phyloP scores from a whole-genome alignment of 306 rosid species.

The Glycine latifolia region DNA sequence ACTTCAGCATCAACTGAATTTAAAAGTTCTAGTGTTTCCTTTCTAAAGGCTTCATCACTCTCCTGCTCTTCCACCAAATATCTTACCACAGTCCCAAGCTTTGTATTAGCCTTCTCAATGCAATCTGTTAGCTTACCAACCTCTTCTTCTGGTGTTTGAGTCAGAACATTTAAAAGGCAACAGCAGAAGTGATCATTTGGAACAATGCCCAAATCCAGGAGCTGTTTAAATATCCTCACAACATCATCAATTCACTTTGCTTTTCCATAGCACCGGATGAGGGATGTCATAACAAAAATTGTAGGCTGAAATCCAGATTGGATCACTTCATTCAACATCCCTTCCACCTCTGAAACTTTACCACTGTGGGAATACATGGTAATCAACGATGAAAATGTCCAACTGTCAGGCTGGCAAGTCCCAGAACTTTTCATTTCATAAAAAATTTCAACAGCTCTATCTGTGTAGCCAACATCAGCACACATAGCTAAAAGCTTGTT shows the following conservation, averaged over 20 bases:
- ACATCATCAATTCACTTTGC: slow-evolving; percentile 77
- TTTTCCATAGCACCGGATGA: slow-evolving; percentile 92
- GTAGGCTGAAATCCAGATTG: slow-evolving; percentile 73
- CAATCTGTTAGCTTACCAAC: slow-evolving; percentile 65
- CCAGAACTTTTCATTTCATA: slow-evolving; percentile 15
- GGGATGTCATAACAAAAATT: slow-evolving; percentile 78
- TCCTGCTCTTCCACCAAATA: slow-evolving; percentile 62
- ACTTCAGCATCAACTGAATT: slow-evolving; percentile 58
- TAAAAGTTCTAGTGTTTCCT: slow-evolving; percentile 68
- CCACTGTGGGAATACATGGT: slow-evolving; percentile 51
- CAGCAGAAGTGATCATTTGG: slow-evolving; percentile 83
- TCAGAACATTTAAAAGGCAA: slow-evolving; percentile 78
- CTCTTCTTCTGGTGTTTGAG: slow-evolving; percentile 76
- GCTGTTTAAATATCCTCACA: slow-evolving; percentile 69
- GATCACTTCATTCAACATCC: slow-evolving; percentile 73
- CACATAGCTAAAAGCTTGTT: slow-evolving; percentile 16
- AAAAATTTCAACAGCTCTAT: slow-evolving; percentile 6
- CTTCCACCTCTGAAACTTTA: slow-evolving; percentile 74
- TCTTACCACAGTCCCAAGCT: slow-evolving; percentile 69
- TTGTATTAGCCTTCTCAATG: slow-evolving; percentile 69
- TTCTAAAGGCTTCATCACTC: slow-evolving; percentile 56
- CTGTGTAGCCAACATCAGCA: background rate
- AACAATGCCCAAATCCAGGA: slow-evolving; percentile 60
- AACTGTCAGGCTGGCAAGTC: slow-evolving; percentile 9
- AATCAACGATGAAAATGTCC: slow-evolving; percentile 21